Evolutionary conservation across 2,329 filamentous ascomycete species (phyloP).

Genomic region (Harringtonia aguacate): DNA sequence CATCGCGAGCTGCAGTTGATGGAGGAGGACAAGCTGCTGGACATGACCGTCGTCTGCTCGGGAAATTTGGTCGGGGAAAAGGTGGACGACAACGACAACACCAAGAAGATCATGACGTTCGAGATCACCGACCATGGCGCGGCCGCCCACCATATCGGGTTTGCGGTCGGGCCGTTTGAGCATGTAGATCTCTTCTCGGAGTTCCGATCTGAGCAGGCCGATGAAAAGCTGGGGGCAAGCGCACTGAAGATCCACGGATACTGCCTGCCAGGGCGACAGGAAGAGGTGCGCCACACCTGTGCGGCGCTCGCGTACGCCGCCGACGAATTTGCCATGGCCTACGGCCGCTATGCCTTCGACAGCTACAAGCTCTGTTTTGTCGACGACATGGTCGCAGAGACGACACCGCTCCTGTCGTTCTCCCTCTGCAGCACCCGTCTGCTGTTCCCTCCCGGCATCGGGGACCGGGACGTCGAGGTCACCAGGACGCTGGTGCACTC

Average conservation of each 20-base stretch:
- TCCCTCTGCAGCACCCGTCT: conserved; percentile 80
- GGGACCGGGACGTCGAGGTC: conserved; percentile 74
- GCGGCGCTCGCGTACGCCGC: conserved; percentile 75
- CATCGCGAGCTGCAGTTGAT: conserved; percentile 30
- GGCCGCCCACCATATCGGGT: conserved; percentile 81
- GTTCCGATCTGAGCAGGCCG: conserved; percentile 81
- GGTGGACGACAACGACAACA: conserved; percentile 63
- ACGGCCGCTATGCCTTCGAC: conserved; percentile 82
- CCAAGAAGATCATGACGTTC: conserved; percentile 83
- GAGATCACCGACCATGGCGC: conserved; percentile 51
- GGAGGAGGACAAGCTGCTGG: conserved; percentile 76
- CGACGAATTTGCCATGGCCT: conserved; percentile 84
- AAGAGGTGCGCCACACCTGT: conserved; percentile 80
- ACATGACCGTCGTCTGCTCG: conserved; percentile 85
- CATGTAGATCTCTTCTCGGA: conserved; percentile 77
- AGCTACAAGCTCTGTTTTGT: conserved; percentile 93
- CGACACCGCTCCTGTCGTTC: conserved; percentile 68
- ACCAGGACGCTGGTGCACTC: conserved; percentile 74
- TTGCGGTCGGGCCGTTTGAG: conserved; percentile 91
- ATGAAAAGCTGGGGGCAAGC: conserved; percentile 80
- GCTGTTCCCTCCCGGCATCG: conserved; percentile 73
- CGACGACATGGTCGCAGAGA: conserved; percentile 72
- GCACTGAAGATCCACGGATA: conserved; percentile 86
- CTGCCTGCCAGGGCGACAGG: conserved; percentile 71
- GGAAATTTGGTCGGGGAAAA: conserved; percentile 80